Conservation (phyloP, 1,284 basidiomycete genomes). For the Leccinum huronense region DNA sequence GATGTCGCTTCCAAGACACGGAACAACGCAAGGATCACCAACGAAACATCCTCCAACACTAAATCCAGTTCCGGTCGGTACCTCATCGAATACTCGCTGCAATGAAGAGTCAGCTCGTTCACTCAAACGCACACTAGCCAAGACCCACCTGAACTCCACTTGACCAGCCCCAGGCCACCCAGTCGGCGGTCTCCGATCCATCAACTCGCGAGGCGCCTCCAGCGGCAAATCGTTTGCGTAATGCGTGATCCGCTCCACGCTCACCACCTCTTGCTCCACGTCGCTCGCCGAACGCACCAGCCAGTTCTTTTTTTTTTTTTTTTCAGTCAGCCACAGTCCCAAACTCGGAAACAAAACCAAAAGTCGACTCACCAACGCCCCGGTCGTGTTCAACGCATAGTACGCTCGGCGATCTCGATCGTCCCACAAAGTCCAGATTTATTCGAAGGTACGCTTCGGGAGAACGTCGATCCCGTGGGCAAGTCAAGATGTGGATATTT, state of each 20-base stretch:
- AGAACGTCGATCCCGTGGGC: slow-evolving; percentile 81
- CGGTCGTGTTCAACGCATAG: slow-evolving; percentile 81
- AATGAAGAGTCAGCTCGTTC: background rate
- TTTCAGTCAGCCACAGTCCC: background rate
- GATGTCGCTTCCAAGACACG: slow-evolving; percentile 80
- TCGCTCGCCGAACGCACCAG: slow-evolving; percentile 89
- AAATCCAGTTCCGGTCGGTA: slow-evolving; percentile 88
- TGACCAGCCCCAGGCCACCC: slow-evolving; percentile 77
- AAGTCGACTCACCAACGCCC: slow-evolving; percentile 54
- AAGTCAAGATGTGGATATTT: slow-evolving; percentile 80
- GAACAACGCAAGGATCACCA: slow-evolving; percentile 70
- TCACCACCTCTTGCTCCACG: slow-evolving; percentile 93
- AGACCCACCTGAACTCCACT: slow-evolving; percentile 69
- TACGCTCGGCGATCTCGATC: slow-evolving; percentile 78
- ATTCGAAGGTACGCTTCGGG: slow-evolving; percentile 83
- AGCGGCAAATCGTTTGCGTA: slow-evolving; percentile 69
- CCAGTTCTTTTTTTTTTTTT: slow-evolving; percentile 61
- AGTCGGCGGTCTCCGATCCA: slow-evolving; percentile 55
- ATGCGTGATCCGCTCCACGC: slow-evolving; percentile 74
- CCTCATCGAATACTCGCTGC: slow-evolving; percentile 71
- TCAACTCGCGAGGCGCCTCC: slow-evolving; percentile 40
- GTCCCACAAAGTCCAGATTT: slow-evolving; percentile 84
- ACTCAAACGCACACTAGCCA: background rate
- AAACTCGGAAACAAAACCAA: background rate
- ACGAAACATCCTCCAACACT: slow-evolving; percentile 70